Evolutionary conservation across 176 grass and related monocot genomes (phyloP).

Genomic region (Bothriochloa decipiens): DNA sequence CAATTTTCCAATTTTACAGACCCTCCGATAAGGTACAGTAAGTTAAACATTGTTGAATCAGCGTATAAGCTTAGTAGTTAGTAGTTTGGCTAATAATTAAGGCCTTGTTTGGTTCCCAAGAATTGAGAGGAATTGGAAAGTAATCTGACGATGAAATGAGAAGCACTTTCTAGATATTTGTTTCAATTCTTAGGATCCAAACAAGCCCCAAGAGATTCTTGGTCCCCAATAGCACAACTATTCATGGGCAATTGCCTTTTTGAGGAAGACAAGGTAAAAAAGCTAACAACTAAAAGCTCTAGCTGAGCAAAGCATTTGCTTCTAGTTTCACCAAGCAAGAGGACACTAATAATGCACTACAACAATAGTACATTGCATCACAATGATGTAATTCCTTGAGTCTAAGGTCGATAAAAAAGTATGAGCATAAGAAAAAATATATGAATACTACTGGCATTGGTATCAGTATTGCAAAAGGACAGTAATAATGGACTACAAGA

Average conservation of each 20-base stretch:
- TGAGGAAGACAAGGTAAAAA: background rate
- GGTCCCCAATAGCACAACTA: constrained; percentile 11
- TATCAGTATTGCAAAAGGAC: background rate
- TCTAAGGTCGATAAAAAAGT: constrained; percentile 4
- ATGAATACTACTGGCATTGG: background rate
- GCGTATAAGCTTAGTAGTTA: too few relatives aligned
- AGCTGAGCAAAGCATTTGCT: constrained; percentile 6
- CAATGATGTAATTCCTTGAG: background rate
- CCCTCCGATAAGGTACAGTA: too few relatives aligned
- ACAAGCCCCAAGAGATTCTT: background rate
- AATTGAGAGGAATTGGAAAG: background rate
- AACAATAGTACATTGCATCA: constrained; percentile 9
- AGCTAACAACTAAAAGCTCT: background rate
- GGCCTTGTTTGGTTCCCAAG: background rate
- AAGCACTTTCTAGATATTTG: background rate
- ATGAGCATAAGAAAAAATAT: background rate
- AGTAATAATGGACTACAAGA: background rate
- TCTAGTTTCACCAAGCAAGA: constrained; percentile 25
- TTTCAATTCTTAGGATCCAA: background rate
- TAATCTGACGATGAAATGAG: background rate
- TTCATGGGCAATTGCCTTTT: background rate
- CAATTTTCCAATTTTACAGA: background rate
- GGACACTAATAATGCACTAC: background rate
- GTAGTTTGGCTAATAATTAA: background rate
- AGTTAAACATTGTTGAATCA: too few relatives aligned